Evolutionary conservation across 2,329 filamentous ascomycete species (phyloP), one percentile per base, ranked within the genome.

Genomic region (Cadophora luteo-olivacea): DNA sequence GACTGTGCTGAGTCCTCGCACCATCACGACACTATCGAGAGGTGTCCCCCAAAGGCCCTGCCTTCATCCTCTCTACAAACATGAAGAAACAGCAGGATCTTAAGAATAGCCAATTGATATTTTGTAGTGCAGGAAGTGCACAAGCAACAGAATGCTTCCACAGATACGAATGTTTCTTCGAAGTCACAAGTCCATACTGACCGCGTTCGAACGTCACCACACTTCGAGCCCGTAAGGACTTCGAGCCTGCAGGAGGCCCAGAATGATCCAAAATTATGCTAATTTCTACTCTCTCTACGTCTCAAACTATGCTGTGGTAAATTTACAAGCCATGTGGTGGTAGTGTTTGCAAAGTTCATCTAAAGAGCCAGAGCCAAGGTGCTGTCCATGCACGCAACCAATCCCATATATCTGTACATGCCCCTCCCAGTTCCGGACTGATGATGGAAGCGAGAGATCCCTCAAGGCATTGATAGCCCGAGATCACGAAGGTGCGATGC

Each of bases 331-430:
- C 24, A 60, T 4, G 19, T 36, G 36, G 33, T 29, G 14, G 12
- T 45, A 36, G 11, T 22, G 57, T 60, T 60, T 45, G 36, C 22
- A 60, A 38, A 60, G 36, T 45, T 38, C 29, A 60, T 60, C 57
- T 60, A 60, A 60, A 38, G 22, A 41, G 55, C 32, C 41, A 36
- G 14, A 41, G 33, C 2, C 14, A 19, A 29, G n/a, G 25, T 60
- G 36, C n/a, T 11, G 33, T 19, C n/a, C 11, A 24, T 12, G 33
- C 55, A 38, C 22, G 33, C 57, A 41, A 41, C 57, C 22, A 16
- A 45, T 16, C 36, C 33, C n/a, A 41, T 41, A 60, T 60, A 45
- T 45, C 36, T 45, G 36, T 60, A 60, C 57, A 60, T 41, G 57
- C 12, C 57, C 57, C 14, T 60, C 19, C n/a, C 22, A 22, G 45